Evolutionary conservation across 345 rosid genomes (phyloP).

Genomic region (Boechera retrofracta): DNA sequence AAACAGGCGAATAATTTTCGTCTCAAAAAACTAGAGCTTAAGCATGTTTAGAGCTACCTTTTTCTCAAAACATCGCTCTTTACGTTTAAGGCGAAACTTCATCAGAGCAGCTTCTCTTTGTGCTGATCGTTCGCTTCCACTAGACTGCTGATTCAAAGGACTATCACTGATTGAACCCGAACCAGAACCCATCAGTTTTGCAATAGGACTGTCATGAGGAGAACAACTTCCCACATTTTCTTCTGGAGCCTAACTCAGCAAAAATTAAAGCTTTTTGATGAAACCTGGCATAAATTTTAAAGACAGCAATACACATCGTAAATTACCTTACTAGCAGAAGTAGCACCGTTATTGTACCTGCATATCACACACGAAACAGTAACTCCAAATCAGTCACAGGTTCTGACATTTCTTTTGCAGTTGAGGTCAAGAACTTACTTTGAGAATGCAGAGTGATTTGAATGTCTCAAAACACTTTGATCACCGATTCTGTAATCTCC

Average conservation of each 20-base stretch:
- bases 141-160: constrained; percentile 56
- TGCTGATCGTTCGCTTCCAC: constrained; percentile 50
- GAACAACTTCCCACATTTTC: constrained; percentile 65
- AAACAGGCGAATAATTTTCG: constrained; percentile 1
- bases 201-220: constrained; percentile 56
- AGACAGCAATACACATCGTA: background rate
- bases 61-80: constrained; percentile 80
- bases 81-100: constrained; percentile 81
- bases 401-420: background rate
- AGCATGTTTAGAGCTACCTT: constrained; percentile 51
- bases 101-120: constrained; percentile 68
- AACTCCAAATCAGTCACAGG: constrained; percentile 20
- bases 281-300: constrained; percentile 8
- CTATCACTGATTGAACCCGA: constrained; percentile 48
- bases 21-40: constrained; percentile 5
- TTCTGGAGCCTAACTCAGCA: constrained; percentile 48
- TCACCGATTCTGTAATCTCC: constrained; percentile 51
- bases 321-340: constrained; percentile 67
- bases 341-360: constrained; percentile 63
- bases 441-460: constrained; percentile 74
- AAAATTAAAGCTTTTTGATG: constrained; percentile 8
- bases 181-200: constrained; percentile 56
- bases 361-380: constrained; percentile 29
- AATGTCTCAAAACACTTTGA: constrained; percentile 63
- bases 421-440: constrained; percentile 54